Base-by-base conservation (phyloP, 2,329 filamentous ascomycete genomes). In the Penicillium corylophilum region DNA sequence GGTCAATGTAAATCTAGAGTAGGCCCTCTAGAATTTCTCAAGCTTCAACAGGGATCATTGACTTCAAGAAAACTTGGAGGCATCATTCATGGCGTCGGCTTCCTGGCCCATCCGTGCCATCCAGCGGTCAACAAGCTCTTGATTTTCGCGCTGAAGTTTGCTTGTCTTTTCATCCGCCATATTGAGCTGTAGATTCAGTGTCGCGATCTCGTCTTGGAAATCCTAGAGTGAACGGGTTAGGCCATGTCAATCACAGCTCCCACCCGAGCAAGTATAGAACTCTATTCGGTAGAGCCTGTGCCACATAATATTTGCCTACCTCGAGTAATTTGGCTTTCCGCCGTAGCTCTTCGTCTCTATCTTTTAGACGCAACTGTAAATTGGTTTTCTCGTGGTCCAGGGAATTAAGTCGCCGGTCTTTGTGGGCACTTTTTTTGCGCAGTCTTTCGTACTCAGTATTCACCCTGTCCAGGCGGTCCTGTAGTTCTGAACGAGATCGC, bases 181-280 rank as follows among this genome's bases (percentile, higher is more conserved):
- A 61, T 94, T 91, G 39, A 96, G 79, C 71, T 97, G 89, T 59
- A 97, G 78, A 61, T 92, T 92, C 42, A 96, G 75, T 1, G 90
- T 87, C 45, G 95, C 86, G 72, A 96, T 86, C 71, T 99, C 94
- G 72, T 96, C 92, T 74, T 97, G 93, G 47, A 96, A 86, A 64
- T 93, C 83, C 82, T 87, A 63, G 40, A 51, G 42, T 20, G 20
- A 44, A 9, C 18, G n/a, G 49, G 24, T 58, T 23, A 61, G 53
- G 15, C 22, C 18, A 20, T 20, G 28, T 55, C 43, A 50, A 48
- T 23, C 16, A 23, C 33, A 43, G 9, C 12, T 36, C 16, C 33
- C 33, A 36, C 16, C 33, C 9, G 16, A 18, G 31, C 31, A 6
- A 24, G 12, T 24, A 24, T 10, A 26, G 2, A 8, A 13, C n/a